These are phyloP conservation scores for Glonium stellatum DNA, from an alignment of 495 filamentous ascomycete species.

Conservation along the genomic window DNA sequence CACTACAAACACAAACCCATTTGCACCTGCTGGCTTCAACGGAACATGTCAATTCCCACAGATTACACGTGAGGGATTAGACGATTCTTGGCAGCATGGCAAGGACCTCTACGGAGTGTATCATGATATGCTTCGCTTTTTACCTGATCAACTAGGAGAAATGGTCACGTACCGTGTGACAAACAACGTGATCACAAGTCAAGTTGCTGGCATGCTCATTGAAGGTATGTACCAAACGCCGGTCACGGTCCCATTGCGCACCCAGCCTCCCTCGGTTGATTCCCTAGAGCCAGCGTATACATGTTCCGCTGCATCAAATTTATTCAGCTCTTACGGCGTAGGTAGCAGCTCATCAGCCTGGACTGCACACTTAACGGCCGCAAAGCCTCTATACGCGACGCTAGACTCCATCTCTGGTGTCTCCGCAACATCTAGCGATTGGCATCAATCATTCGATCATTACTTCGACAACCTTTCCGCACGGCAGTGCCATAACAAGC, in stretches of 20 bases:
- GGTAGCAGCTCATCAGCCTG: slow-evolving; percentile 43
- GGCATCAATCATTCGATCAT: slow-evolving; percentile 60
- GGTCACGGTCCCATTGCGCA: slow-evolving; percentile 39
- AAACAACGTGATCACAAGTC: slow-evolving; percentile 62
- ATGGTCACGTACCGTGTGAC: slow-evolving; percentile 55
- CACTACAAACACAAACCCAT: slow-evolving; percentile 50
- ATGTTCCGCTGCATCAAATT: slow-evolving; percentile 42
- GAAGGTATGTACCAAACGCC: slow-evolving; percentile 48
- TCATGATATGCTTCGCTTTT: slow-evolving; percentile 50
- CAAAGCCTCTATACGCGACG: slow-evolving; percentile 41
- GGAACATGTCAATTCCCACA: slow-evolving; percentile 67
- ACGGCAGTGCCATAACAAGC: slow-evolving; percentile 57
- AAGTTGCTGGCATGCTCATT: slow-evolving; percentile 60
- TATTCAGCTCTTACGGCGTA: slow-evolving; percentile 45
- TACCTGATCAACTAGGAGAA: slow-evolving; percentile 43
- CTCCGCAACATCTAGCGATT: slow-evolving; percentile 44
- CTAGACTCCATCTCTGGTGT: slow-evolving; percentile 58
- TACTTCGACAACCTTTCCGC: slow-evolving; percentile 69
- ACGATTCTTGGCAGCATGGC: slow-evolving; percentile 62
- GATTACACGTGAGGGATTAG: slow-evolving; percentile 55
- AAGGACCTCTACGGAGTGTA: slow-evolving; percentile 59
- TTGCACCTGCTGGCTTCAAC: slow-evolving; percentile 49
- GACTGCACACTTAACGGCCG: slow-evolving; percentile 51
- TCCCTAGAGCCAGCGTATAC: slow-evolving; percentile 58
- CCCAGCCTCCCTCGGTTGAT: slow-evolving; percentile 50